phyloP scores from a whole-genome alignment of 176 grass and related monocot species.

The Luzula sylvatica region DNA sequence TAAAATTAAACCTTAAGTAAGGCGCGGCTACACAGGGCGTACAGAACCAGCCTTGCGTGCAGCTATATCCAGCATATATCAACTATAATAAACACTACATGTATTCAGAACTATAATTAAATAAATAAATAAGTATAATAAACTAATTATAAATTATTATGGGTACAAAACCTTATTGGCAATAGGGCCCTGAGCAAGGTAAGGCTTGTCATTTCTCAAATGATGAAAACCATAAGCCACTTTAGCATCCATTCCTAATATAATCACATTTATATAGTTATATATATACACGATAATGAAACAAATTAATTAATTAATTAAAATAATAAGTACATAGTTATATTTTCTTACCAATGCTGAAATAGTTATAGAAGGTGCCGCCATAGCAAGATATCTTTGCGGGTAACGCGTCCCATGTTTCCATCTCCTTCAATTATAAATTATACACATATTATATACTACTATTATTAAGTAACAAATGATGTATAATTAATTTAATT shows the following conservation, averaged over 20 bases:
- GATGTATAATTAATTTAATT: too few relatives aligned
- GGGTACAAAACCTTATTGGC: conserved; percentile 65
- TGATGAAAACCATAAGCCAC: conserved; percentile 92
- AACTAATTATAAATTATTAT: too few relatives aligned
- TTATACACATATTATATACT: conserved; percentile 20
- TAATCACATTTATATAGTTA: conserved; percentile 25
- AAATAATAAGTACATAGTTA: neutral
- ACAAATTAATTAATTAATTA: conserved; percentile 13
- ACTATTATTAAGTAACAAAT: neutral
- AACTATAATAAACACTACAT: conserved; percentile 50
- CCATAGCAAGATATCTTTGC: conserved; percentile 85
- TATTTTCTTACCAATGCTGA: conserved; percentile 74
- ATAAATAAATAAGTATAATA: too few relatives aligned
- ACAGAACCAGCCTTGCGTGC: conserved; percentile 94
- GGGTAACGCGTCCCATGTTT: conserved; percentile 31
- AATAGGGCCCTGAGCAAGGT: conserved; percentile 86
- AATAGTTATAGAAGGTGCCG: conserved; percentile 95
- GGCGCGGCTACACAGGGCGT: conserved; percentile 78
- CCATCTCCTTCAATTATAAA: conserved; percentile 50
- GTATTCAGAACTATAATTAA: too few relatives aligned
- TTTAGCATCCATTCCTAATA: conserved; percentile 96
- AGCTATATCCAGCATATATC: conserved; percentile 91
- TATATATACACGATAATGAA: neutral
- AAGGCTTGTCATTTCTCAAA: conserved; percentile 78
- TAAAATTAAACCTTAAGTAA: conserved; percentile 70